phyloP scores from a whole-genome alignment of 371 early-diverging fungal genomes.

The Rhizopus stolonifer region DNA sequence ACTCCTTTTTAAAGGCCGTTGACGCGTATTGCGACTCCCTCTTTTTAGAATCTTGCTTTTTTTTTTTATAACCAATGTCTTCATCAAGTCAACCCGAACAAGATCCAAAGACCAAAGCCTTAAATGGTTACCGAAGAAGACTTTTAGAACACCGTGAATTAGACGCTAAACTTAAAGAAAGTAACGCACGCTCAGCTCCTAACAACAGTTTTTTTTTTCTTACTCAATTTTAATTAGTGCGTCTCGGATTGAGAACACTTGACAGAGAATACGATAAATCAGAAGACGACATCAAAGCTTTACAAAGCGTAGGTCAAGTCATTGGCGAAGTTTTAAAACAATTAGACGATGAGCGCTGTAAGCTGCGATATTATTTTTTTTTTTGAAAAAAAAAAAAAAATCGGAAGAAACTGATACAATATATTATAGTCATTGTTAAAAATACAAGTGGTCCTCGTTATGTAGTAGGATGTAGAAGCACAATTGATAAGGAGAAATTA shows the following conservation, averaged over 20 bases:
- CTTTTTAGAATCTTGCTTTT: not conserved
- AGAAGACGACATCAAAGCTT: conserved; percentile 97
- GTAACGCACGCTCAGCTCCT: conserved; percentile 43
- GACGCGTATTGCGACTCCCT: conserved; percentile 1
- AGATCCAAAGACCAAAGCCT: conserved; percentile 65
- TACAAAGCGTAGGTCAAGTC: conserved; percentile 99
- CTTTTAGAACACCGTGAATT: conserved; percentile 92
- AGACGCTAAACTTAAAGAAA: conserved; percentile 92
- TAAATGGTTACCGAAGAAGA: conserved; percentile 83
- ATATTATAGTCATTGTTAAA: conserved; percentile 92
- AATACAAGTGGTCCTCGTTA: conserved; percentile 98
- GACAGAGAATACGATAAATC: conserved; percentile 93
- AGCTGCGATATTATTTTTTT: conserved; percentile 15
- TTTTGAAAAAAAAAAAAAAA: too few relatives aligned
- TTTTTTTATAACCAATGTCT: conserved; percentile 16
- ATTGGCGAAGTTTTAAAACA: conserved; percentile 99
- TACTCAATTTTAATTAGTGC: conserved; percentile 76
- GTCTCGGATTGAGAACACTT: conserved; percentile 78
- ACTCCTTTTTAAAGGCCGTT: not conserved
- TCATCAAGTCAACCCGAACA: conserved; percentile 38
- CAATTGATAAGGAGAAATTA: conserved; percentile 90
- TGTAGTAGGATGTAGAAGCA: conserved; percentile 97
- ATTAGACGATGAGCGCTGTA: conserved; percentile 96
- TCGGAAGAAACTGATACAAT: not conserved
- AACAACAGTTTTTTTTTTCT: not conserved